Percentiles rank a stretch among this genome's conserved stretches.
phyloP scores from a whole-genome alignment of 495 filamentous ascomycete species.

The Platismatia glauca region DNA sequence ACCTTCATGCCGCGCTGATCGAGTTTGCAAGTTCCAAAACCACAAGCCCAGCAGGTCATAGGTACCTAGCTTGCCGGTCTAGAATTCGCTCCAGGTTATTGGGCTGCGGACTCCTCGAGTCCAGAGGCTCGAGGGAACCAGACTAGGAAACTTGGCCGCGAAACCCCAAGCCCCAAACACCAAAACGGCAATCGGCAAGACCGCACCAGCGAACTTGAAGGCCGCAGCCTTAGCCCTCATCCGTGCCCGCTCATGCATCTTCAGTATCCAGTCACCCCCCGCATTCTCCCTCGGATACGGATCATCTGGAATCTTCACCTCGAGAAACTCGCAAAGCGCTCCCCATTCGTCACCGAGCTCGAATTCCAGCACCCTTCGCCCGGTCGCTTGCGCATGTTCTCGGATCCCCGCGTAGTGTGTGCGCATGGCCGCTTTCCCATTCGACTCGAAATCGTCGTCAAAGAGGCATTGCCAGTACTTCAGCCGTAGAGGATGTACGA shows the following conservation, averaged over 20 bases:
- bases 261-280: constrained; percentile 10
- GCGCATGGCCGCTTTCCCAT: constrained; percentile 8
- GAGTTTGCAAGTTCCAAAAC: background rate
- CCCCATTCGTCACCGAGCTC: constrained; percentile 29
- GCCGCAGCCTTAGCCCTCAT: constrained; percentile 1
- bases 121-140: too few relatives aligned
- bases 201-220: background rate
- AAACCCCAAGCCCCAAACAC: background rate
- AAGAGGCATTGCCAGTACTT: constrained; percentile 19
- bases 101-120: too few relatives aligned
- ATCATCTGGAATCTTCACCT: constrained; percentile 22
- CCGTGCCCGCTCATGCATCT: constrained; percentile 5
- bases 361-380: constrained; percentile 19
- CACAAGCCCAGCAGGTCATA: background rate
- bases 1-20: background rate
- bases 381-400: background rate
- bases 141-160: background rate
- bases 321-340: constrained; percentile 29
- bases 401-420: constrained; percentile 11
- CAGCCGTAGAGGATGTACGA: constrained; percentile 8
- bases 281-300: constrained; percentile 27
- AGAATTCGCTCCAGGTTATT: too few relatives aligned
- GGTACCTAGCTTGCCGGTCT: too few relatives aligned
- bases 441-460: constrained; percentile 15
- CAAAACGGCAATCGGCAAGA: background rate